Conservation (phyloP, 1,284 basidiomycete species). For the Cutaneotrichosporon mucoides region DNA sequence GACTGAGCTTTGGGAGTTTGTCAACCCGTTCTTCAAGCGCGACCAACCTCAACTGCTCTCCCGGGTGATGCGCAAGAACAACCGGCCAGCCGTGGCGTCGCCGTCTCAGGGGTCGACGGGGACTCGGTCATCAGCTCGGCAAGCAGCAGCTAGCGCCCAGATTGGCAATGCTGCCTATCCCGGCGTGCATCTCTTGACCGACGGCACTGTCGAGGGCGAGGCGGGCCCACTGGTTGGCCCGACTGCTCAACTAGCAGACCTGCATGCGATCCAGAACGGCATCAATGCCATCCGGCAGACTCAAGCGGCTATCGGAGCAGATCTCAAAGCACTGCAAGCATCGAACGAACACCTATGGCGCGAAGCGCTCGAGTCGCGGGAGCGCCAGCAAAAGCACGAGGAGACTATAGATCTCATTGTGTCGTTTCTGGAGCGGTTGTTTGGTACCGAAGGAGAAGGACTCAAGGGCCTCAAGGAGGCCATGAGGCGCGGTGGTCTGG, state of each 20-base stretch:
- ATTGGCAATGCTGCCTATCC: constrained; percentile 9
- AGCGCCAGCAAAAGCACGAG: constrained; percentile 82
- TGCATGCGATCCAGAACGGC: constrained; percentile 55
- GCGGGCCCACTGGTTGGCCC: constrained; percentile 28
- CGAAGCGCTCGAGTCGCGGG: constrained; percentile 74
- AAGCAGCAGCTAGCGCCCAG: constrained; percentile 20
- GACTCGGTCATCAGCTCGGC: constrained; percentile 31
- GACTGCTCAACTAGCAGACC: constrained; percentile 33
- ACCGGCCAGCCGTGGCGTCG: constrained; percentile 32
- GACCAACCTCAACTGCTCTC: constrained; percentile 87
- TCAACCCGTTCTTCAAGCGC: constrained; percentile 81
- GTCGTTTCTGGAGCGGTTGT: constrained; percentile 88
- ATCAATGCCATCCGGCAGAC: constrained; percentile 86
- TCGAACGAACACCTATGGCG: constrained; percentile 90
- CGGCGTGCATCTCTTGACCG: constrained; percentile 38
- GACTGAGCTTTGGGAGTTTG: constrained; percentile 90
- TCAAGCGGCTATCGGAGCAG: constrained; percentile 81
- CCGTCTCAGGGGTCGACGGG: constrained; percentile 20
- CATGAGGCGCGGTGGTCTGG: constrained; percentile 32
- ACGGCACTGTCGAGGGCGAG: constrained; percentile 42
- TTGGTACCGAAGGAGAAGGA: constrained; percentile 58
- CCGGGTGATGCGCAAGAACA: constrained; percentile 76
- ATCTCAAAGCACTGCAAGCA: constrained; percentile 80
- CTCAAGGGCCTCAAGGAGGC: constrained; percentile 44
- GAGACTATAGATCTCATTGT: constrained; percentile 97